Conservation (phyloP, 352 stramenopile species). For the Phytophthora sp. region DNA sequence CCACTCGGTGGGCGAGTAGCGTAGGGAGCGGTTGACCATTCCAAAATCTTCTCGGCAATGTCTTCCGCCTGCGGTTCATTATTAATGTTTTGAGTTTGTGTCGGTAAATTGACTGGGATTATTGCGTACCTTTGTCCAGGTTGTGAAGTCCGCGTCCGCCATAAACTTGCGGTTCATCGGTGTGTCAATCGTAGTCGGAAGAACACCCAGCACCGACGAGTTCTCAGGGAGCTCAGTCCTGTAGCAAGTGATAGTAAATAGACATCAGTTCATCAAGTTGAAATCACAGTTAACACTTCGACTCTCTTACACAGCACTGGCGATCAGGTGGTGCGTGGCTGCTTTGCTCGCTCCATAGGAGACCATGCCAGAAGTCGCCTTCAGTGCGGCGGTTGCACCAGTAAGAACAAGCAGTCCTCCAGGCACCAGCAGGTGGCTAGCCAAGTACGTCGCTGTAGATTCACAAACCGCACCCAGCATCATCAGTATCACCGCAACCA, state of each 20-base stretch:
- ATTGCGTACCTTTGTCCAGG: constrained; percentile 71
- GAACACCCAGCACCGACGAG: constrained; percentile 65
- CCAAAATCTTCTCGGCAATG: constrained; percentile 80
- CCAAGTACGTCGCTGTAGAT: constrained; percentile 77
- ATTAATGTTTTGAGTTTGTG: too few relatives aligned
- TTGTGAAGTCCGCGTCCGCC: constrained; percentile 83
- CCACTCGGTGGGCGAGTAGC: constrained; percentile 57
- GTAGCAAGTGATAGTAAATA: not conserved
- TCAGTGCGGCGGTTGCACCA: constrained; percentile 77
- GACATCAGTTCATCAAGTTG: not conserved
- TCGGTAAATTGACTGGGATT: too few relatives aligned
- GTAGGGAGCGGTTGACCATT: constrained; percentile 58
- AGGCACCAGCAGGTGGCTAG: constrained; percentile 63
- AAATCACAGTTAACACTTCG: not conserved
- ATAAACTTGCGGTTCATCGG: constrained; percentile 91
- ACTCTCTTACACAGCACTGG: constrained; percentile 76
- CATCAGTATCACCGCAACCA: not conserved
- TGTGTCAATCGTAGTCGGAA: constrained; percentile 88
- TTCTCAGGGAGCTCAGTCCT: constrained; percentile 63
- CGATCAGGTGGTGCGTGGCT: constrained; percentile 89
- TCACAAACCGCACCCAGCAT: not conserved
- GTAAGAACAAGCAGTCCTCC: constrained; percentile 85
- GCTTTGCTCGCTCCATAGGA: constrained; percentile 91
- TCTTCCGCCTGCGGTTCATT: constrained; percentile 49
- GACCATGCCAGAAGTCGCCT: constrained; percentile 83